These are phyloP conservation scores for Fusarium sp. DNA, from an alignment of 2,329 filamentous ascomycete species.

Conservation along the genomic window DNA sequence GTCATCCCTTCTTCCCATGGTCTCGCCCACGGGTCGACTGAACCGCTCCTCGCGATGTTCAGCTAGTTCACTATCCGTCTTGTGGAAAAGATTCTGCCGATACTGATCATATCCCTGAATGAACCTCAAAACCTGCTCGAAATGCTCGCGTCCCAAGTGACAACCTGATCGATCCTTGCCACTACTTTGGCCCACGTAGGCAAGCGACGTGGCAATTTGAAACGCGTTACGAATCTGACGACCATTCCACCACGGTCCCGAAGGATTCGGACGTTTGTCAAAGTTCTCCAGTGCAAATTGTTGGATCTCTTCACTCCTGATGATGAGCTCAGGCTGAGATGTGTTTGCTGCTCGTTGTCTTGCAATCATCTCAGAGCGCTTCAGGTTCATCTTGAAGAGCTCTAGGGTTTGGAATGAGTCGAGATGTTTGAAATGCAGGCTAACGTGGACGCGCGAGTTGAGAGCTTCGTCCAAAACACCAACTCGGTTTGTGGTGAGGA, in stretches of 20 bases:
- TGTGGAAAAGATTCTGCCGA: slow-evolving; percentile 1
- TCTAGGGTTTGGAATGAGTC: background rate
- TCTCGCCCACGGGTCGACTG: too few relatives aligned
- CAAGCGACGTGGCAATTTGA: slow-evolving; percentile 11
- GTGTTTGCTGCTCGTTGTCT: background rate
- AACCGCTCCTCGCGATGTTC: slow-evolving; percentile 7
- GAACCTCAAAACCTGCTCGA: slow-evolving; percentile 2
- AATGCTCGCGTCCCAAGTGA: slow-evolving; percentile 2
- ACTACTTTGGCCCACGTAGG: background rate
- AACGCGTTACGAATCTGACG: slow-evolving; percentile 18
- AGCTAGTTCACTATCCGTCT: slow-evolving; percentile 11
- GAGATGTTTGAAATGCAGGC: too few relatives aligned
- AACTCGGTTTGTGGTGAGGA: too few relatives aligned
- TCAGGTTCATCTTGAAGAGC: slow-evolving; percentile 7
- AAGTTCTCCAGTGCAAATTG: background rate
- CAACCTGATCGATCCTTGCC: background rate
- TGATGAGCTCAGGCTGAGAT: background rate
- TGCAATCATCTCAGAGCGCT: background rate
- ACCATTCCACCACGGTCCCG: slow-evolving; percentile 8
- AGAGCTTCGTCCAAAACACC: too few relatives aligned
- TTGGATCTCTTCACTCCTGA: slow-evolving; percentile 1
- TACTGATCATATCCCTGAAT: slow-evolving; percentile 10
- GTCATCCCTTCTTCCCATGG: too few relatives aligned
- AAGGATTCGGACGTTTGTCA: background rate
- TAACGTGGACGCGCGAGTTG: too few relatives aligned